Evolutionary conservation across 306 rosid species (phyloP).

Genomic region (Glycine tomentella): DNA sequence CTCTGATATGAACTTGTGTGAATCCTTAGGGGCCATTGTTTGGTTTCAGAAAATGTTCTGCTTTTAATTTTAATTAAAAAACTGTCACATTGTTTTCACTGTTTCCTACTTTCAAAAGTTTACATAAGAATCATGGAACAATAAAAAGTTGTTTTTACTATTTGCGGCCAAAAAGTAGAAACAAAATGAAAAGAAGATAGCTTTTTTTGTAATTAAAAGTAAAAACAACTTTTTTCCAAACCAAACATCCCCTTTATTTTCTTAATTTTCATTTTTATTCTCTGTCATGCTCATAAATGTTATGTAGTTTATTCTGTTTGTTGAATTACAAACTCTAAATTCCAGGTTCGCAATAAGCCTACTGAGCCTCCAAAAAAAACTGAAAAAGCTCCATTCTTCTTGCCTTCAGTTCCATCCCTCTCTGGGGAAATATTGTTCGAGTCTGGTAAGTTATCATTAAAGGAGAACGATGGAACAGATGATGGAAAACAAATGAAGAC

Average conservation of each 20-base stretch:
- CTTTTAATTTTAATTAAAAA: neutral
- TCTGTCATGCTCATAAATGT: slow-evolving; percentile 26
- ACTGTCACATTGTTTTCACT: neutral
- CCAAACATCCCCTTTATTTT: neutral
- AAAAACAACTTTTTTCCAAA: neutral
- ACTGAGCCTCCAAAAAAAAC: slow-evolving; percentile 95
- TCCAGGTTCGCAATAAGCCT: slow-evolving; percentile 92
- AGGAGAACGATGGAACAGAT: slow-evolving; percentile 49
- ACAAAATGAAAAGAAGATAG: neutral
- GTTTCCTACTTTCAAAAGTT: neutral
- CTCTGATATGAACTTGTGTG: slow-evolving; percentile 42
- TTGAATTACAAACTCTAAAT: slow-evolving; percentile 30
- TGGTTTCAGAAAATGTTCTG: neutral
- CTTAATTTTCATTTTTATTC: neutral
- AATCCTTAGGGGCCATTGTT: neutral
- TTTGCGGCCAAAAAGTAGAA: neutral
- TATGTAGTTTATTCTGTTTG: slow-evolving; percentile 37
- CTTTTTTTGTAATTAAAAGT: neutral
- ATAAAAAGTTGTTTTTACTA: neutral
- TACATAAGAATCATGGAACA: neutral
- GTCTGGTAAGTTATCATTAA: slow-evolving; percentile 57
- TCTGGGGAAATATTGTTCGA: slow-evolving; percentile 91
- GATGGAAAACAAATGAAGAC: slow-evolving; percentile 48
- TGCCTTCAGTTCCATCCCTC: slow-evolving; percentile 84
- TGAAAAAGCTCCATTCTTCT: slow-evolving; percentile 93